phyloP scores from a whole-genome alignment of 2,329 filamentous ascomycete species.

The Biscogniauxia marginata region DNA sequence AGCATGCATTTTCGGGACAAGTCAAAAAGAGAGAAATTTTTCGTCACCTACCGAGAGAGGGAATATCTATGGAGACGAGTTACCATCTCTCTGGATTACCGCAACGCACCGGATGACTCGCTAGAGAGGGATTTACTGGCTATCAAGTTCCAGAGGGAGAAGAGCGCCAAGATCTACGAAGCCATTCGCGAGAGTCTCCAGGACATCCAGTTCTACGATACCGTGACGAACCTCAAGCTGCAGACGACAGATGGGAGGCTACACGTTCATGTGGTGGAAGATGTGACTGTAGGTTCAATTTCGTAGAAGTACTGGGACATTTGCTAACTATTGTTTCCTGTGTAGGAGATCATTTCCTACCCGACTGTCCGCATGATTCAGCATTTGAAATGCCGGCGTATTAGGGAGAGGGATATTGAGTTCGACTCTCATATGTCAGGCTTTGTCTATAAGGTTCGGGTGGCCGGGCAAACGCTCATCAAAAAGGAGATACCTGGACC shows the following conservation, averaged over 20 bases:
- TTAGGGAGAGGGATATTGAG: conserved; percentile 70
- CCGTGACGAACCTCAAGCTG: conserved; percentile 92
- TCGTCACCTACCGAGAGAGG: conserved; percentile 86
- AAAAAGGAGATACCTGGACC: conserved; percentile 98
- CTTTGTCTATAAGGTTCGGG: conserved; percentile 90
- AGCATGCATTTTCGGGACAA: conserved; percentile 98
- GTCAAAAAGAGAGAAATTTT: conserved; percentile 94
- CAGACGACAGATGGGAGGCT: conserved; percentile 84
- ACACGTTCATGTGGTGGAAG: conserved; percentile 97
- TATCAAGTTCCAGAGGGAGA: conserved; percentile 83
- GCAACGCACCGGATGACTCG: conserved; percentile 73
- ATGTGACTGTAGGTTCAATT: conserved; percentile 66
- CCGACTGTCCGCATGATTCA: conserved; percentile 71
- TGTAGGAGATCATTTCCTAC: conserved; percentile 80
- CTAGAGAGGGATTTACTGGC: conserved; percentile 79
- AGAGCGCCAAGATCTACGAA: conserved; percentile 90
- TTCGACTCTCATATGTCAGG: conserved; percentile 95
- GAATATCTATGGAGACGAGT: conserved; percentile 81
- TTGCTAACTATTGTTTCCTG: not conserved
- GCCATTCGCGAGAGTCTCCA: conserved; percentile 85
- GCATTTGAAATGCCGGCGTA: conserved; percentile 65
- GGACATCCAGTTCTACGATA: conserved; percentile 96
- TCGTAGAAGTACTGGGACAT: conserved; percentile 4
- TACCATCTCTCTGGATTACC: conserved; percentile 92
- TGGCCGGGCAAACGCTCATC: conserved; percentile 70